Base-by-base conservation (phyloP, 768 basidiomycete genomes). In the Mycena amicta region DNA sequence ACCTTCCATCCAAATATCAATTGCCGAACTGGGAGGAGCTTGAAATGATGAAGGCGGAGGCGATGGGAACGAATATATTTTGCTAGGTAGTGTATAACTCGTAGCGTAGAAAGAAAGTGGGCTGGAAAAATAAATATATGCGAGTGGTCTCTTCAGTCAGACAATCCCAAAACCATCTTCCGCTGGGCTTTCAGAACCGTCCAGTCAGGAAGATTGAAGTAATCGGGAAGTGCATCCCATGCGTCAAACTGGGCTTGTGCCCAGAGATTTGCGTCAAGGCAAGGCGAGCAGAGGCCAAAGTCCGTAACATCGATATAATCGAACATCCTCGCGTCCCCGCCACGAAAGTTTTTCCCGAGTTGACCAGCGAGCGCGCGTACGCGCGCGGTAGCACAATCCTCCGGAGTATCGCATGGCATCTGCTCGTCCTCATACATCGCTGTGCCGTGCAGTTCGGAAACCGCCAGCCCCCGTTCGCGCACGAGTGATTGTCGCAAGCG, bases 11-110 rank as follows among this genome's bases (percentile, higher is more conserved):
- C 3, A 53, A 16, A 29, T 59, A 53, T 27, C 40, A 33, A 15
- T 41, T 59, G 3, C 57, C 57, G 8, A 2, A 20, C 4, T 59
- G 57, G 57, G 33, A 37, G 33, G 11, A 18, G 11, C 18, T 37
- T 8, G 33, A 37, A 18, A 18, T 8, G 18, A 8, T 37, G 33
- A 37, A 37, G 33, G 33, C 18, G 18, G 33, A 37, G 8, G 33
- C 33, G 8, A 37, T 37, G 11, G 33, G 33, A 18, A 8, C 33
- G 18, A 37, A 37, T 37, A 37, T 37, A 37, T 37, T 37, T 18
- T 37, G 33, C 33, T 37, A 37, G 33, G 8, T 37, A 37, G 11
- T 37, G 11, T n/a, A n/a, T n/a, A n/a, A 37, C 11, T 37, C 18
- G 33, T 8, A 37, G 8, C 33, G 18, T 37, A 18, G 33, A 37